These are phyloP conservation scores for Pholiota microspora DNA, from an alignment of 768 basidiomycete genomes.

Conservation along the genomic window DNA sequence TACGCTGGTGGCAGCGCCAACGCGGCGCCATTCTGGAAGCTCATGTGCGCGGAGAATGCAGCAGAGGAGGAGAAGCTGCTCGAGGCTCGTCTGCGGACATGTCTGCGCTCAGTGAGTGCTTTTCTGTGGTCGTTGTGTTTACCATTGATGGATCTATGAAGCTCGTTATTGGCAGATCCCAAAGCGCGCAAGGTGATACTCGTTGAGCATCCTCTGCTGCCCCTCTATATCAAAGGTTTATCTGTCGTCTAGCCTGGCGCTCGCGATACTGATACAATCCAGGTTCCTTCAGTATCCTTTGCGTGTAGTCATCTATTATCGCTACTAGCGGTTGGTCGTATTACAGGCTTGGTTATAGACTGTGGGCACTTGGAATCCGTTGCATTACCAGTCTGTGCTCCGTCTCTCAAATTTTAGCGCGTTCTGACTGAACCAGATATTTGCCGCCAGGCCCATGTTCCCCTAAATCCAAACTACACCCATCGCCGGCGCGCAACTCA, in stretches of 20 bases:
- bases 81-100: conserved; percentile 64
- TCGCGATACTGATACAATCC: too few relatives aligned
- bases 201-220: conserved; percentile 86
- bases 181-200: conserved; percentile 94
- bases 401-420: not conserved
- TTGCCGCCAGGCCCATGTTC: conserved; percentile 83
- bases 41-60: conserved; percentile 51
- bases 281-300: conserved; percentile 96
- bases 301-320: conserved; percentile 85
- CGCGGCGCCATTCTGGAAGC: conserved; percentile 56
- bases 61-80: conserved; percentile 73
- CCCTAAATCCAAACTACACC: conserved; percentile 83
- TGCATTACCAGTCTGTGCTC: conserved; percentile 72
- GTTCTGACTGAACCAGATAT: conserved; percentile 59
- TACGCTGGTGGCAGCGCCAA: conserved; percentile 41
- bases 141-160: conserved; percentile 32
- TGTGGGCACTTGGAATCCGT: conserved; percentile 91
- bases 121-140: not conserved
- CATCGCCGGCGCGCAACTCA: conserved; percentile 79
- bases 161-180: conserved; percentile 90
- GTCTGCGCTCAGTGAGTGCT: conserved; percentile 71
- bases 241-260: too few relatives aligned
- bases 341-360: conserved; percentile 93
- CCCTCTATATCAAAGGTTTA: conserved; percentile 80
- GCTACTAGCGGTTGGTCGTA: conserved; percentile 80